These are phyloP conservation scores for Globisporangium mamillatum DNA, from an alignment of 352 stramenopile species.

Conservation along the genomic window DNA sequence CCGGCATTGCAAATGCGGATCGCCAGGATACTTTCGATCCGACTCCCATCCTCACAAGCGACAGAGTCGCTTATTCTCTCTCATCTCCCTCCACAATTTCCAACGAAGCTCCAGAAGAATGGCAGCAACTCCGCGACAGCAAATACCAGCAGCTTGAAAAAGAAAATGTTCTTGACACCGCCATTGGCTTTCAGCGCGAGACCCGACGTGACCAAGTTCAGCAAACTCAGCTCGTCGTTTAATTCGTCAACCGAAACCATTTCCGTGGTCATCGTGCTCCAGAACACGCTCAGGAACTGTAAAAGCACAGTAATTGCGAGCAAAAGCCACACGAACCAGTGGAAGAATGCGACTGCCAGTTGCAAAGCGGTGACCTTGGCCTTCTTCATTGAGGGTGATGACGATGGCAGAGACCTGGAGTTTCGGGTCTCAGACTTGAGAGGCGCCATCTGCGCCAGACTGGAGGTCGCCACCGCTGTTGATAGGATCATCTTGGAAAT, in stretches of 20 bases:
- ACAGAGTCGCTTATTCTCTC: neutral
- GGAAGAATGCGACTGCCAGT: neutral
- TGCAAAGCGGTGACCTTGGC: neutral
- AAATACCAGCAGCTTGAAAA: constrained; percentile 15
- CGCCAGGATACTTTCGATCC: neutral
- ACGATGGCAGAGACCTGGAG: neutral
- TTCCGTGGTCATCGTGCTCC: neutral
- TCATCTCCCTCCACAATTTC: neutral
- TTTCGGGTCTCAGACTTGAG: neutral
- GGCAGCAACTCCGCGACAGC: neutral
- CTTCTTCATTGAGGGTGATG: neutral
- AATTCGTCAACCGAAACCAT: constrained; percentile 13
- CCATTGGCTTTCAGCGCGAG: constrained; percentile 17
- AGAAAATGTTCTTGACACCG: constrained; percentile 14
- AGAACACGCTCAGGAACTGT: neutral
- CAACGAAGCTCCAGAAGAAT: neutral
- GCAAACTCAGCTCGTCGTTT: neutral
- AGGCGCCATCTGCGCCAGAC: neutral
- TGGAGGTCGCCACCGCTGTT: neutral
- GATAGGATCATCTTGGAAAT: neutral
- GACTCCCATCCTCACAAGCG: neutral
- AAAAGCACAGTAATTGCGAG: neutral
- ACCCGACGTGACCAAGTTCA: constrained; percentile 14
- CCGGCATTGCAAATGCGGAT: neutral
- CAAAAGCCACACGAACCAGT: neutral